Evolutionary conservation across 441 rosid genomes (phyloP), one percentile per base, ranked within the genome.

Genomic region (Erodium texanum): DNA sequence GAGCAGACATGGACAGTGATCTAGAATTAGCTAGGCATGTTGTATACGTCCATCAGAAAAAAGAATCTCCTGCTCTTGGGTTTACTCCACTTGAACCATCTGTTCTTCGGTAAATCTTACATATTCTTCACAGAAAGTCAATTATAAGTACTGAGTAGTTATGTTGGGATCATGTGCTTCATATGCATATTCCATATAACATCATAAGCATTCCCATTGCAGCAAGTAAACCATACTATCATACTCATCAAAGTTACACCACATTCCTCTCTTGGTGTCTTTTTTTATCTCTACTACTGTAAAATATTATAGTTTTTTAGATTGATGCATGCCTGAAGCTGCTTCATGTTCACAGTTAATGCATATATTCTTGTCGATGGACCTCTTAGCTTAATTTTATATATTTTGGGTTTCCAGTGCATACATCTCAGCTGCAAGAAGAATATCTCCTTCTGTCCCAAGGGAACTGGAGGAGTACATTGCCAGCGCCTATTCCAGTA

Each of bases 11-110:
- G 99, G 98, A 92, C 76, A 84, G 82, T 69, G 99, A 95, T 78
- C 98, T 90, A 77, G 99, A 92, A 82, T 50, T 92, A 84, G 98
- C 99, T 45, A 87, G 96, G 85, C 98, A 95, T 61, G 88, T 95
- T 77, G 89, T 95, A 67, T 85, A 84, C 75, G 98, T 95, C 76
- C 99, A 95, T 72, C 97, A 90, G 82, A 86, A 89, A 62, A 82
- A 74, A 79, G 94, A 92, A 76, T 92, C 97, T 72, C 99, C 97
- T 16, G 89, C 97, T 18, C 95, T 95, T 78, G 97, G 96, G 70
- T 95, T 90, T 65, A 77, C 88, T 71, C 96, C 98, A 0, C 93
- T 95, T 69, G 95, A 95, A 48, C 95, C 97, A 67, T 85, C 90
- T 65, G 70, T 90, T 62, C 92, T 92, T 65, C 90, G 97, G 99